Conservation (phyloP, 768 basidiomycete genomes). For the Chalciporus pseudorubinellus region DNA sequence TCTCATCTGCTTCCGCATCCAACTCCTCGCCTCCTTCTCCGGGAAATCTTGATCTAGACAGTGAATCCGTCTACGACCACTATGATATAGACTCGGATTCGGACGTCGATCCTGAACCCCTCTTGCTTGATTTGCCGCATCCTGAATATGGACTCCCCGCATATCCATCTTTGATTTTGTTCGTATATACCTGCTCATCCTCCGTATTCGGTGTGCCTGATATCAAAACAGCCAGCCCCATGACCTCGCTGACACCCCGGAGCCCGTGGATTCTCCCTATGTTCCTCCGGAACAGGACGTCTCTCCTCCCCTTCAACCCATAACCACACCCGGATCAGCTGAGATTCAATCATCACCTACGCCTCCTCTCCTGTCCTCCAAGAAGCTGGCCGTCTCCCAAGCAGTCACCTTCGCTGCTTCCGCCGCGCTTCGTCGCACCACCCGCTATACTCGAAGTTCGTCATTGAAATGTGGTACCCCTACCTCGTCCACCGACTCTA, state of each 20-base stretch:
- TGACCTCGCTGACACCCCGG: not conserved
- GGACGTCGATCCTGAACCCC: conserved; percentile 26
- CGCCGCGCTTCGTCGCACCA: conserved; percentile 4
- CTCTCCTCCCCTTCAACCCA: conserved; percentile 3
- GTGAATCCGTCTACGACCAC: conserved; percentile 25
- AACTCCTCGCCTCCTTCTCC: conserved; percentile 22
- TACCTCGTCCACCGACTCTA: conserved; percentile 8
- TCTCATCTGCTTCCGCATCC: conserved; percentile 31
- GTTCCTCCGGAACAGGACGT: conserved; percentile 9
- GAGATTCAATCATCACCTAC: not conserved
- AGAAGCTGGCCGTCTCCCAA: not conserved
- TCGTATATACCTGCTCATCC: conserved; percentile 3
- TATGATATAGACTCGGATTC: conserved; percentile 32
- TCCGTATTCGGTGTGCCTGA: conserved; percentile 15
- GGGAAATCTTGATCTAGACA: conserved; percentile 14
- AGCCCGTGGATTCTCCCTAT: conserved; percentile 12
- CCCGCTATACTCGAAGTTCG: conserved; percentile 17
- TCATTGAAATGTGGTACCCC: not conserved
- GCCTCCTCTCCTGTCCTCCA: not conserved
- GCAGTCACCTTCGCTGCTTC: not conserved
- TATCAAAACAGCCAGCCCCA: conserved; percentile 16
- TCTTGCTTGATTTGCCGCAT: conserved; percentile 16
- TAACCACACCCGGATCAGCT: not conserved
- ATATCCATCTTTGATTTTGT: conserved; percentile 25
- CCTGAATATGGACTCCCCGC: conserved; percentile 5